Evolutionary conservation across 345 rosid genomes (phyloP).

Genomic region (Eucalyptus curtisii): DNA sequence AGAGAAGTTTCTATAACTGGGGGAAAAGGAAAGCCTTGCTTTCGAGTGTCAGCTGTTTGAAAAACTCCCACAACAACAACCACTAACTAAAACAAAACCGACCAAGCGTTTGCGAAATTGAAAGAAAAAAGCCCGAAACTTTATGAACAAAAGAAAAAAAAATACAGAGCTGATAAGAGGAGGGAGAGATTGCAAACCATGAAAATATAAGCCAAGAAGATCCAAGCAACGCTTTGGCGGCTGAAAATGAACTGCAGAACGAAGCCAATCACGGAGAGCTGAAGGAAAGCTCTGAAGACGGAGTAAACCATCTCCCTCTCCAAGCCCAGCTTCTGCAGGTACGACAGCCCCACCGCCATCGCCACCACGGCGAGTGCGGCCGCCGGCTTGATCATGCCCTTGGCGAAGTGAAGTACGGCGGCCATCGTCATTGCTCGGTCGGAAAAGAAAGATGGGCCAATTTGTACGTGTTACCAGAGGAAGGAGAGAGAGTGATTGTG

Average conservation of each 20-base stretch:
- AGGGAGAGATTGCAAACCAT: slow-evolving; percentile 33
- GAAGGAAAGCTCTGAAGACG: slow-evolving; percentile 61
- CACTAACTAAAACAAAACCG: not conserved
- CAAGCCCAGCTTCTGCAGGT: slow-evolving; percentile 47
- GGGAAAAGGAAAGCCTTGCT: not conserved
- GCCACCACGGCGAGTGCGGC: slow-evolving; percentile 66
- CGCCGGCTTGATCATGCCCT: slow-evolving; percentile 73
- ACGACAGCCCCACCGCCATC: slow-evolving; percentile 53
- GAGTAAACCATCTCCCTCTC: slow-evolving; percentile 74
- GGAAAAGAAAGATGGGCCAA: not conserved
- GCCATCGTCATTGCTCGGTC: not conserved
- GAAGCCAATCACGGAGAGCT: slow-evolving; percentile 75
- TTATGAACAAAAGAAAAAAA: not conserved
- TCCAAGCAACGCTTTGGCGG: slow-evolving; percentile 39
- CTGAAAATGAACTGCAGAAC: slow-evolving; percentile 79
- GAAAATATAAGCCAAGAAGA: slow-evolving; percentile 73
- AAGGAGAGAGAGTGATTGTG: not conserved
- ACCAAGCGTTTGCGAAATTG: not conserved
- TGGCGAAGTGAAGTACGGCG: not conserved
- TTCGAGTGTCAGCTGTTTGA: not conserved
- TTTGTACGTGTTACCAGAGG: not conserved
- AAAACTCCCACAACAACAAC: not conserved
- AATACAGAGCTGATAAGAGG: not conserved
- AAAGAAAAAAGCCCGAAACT: not conserved
- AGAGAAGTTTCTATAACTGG: not conserved